Evolutionary conservation across 352 stramenopile species (phyloP).

Genomic region (Blastocystis sp.): DNA sequence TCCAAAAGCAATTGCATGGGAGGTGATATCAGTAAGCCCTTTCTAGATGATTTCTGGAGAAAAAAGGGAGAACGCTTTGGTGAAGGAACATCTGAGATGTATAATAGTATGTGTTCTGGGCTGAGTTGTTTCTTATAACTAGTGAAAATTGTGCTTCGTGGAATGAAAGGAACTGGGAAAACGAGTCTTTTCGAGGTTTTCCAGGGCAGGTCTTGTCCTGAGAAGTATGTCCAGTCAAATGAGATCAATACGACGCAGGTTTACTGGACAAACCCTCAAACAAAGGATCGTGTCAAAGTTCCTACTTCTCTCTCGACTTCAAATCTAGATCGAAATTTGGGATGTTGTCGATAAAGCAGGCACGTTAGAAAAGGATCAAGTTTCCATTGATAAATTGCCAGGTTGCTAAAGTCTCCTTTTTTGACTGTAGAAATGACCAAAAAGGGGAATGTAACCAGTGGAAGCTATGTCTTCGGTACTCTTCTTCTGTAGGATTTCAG

Average conservation of each 20-base stretch:
- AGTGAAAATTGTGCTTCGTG: constrained; percentile 55
- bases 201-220: constrained; percentile 26
- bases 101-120: neutral
- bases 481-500: neutral
- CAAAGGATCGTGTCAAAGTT: constrained; percentile 45
- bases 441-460: constrained; percentile 27
- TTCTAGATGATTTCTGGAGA: constrained; percentile 8
- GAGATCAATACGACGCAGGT: constrained; percentile 50
- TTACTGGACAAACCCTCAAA: constrained; percentile 40
- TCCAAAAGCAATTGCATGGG: constrained; percentile 8
- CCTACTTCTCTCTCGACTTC: neutral
- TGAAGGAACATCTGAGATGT: neutral
- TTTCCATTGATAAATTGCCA: constrained; percentile 15
- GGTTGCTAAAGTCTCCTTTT: neutral
- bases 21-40: constrained; percentile 44
- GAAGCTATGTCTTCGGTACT: constrained; percentile 46
- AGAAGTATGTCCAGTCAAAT: constrained; percentile 5
- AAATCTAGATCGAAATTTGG: constrained; percentile 54
- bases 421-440: constrained; percentile 17
- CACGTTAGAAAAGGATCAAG: neutral
- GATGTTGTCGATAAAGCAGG: constrained; percentile 21
- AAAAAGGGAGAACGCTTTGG: constrained; percentile 14
- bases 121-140: neutral
- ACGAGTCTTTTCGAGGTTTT: constrained; percentile 53
- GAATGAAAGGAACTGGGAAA: constrained; percentile 35